Evolutionary conservation across 2,329 filamentous ascomycete genomes (phyloP).

Genomic region (Teratosphaeria destructans): DNA sequence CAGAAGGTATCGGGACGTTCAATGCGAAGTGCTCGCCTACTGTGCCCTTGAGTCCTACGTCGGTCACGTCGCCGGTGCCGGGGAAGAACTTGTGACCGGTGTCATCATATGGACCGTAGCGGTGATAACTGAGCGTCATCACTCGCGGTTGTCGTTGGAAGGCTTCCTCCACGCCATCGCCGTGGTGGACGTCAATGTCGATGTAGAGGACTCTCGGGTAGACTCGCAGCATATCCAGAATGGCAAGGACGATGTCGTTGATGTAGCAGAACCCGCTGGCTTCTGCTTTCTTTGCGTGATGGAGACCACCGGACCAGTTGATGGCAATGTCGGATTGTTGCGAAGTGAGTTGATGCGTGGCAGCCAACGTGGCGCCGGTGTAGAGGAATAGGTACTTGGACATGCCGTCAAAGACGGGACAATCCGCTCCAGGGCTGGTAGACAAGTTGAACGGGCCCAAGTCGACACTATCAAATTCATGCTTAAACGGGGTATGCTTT

Average conservation of each 20-base stretch:
- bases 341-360: slow-evolving; percentile 77
- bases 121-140: slow-evolving; percentile 92
- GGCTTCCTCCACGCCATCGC: slow-evolving; percentile 82
- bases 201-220: slow-evolving; percentile 86
- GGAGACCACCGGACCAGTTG: slow-evolving; percentile 92
- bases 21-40: slow-evolving; percentile 60
- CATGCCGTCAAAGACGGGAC: slow-evolving; percentile 89
- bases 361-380: slow-evolving; percentile 80
- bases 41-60: slow-evolving; percentile 63
- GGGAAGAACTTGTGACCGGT: slow-evolving; percentile 48
- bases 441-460: slow-evolving; percentile 62
- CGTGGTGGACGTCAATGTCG: slow-evolving; percentile 87
- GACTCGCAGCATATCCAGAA: slow-evolving; percentile 73
- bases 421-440: slow-evolving; percentile 61
- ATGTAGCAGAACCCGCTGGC: slow-evolving; percentile 97
- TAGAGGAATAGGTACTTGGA: slow-evolving; percentile 94
- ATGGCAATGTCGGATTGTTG: slow-evolving; percentile 89
- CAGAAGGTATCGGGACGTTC: slow-evolving; percentile 58
- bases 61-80: slow-evolving; percentile 55
- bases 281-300: slow-evolving; percentile 90
- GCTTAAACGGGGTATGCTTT: slow-evolving; percentile 28
- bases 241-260: slow-evolving; percentile 93
- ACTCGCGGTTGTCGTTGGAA: slow-evolving; percentile 84
- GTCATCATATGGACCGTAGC: slow-evolving; percentile 70
- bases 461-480: slow-evolving; percentile 33